Evolutionary conservation across 768 basidiomycete genomes (phyloP).

Genomic region (Lanmaoa pseudosensibilis): DNA sequence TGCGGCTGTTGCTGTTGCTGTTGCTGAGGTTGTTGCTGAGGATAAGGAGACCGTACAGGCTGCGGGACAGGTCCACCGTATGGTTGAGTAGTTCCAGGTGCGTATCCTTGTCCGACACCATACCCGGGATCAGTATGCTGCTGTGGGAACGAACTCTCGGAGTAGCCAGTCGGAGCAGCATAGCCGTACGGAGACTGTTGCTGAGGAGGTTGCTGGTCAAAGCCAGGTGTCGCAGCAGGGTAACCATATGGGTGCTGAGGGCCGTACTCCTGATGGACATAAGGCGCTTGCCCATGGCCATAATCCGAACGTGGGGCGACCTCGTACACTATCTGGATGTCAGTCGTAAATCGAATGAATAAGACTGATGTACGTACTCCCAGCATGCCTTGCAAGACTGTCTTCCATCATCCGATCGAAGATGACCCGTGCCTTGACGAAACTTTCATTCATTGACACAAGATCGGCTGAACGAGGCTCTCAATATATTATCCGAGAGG

Average conservation of each 20-base stretch:
- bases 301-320: conserved; percentile 31
- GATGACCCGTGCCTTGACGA: conserved; percentile 82
- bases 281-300: conserved; percentile 23
- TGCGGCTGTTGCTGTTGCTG: conserved; percentile 20
- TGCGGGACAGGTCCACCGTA: conserved; percentile 25
- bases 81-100: conserved; percentile 17
- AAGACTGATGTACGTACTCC: conserved; percentile 40
- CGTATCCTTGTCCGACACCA: conserved; percentile 23
- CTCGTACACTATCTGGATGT: conserved; percentile 51
- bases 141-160: conserved; percentile 29
- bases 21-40: conserved; percentile 33
- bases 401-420: conserved; percentile 96
- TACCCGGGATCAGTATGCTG: conserved; percentile 28
- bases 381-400: conserved; percentile 72
- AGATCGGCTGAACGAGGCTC: conserved; percentile 66
- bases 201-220: conserved; percentile 44
- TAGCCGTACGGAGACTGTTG: conserved; percentile 32
- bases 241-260: conserved; percentile 50
- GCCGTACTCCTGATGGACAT: conserved; percentile 33
- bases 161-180: conserved; percentile 21
- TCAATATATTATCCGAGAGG: not conserved
- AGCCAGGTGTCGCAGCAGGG: conserved; percentile 34
- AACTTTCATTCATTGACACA: conserved; percentile 92
- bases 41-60: conserved; percentile 32
- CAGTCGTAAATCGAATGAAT: conserved; percentile 3